Evolutionary conservation across 495 filamentous ascomycete genomes (phyloP).

Genomic region (Pseudomonodictys pantanalensis): DNA sequence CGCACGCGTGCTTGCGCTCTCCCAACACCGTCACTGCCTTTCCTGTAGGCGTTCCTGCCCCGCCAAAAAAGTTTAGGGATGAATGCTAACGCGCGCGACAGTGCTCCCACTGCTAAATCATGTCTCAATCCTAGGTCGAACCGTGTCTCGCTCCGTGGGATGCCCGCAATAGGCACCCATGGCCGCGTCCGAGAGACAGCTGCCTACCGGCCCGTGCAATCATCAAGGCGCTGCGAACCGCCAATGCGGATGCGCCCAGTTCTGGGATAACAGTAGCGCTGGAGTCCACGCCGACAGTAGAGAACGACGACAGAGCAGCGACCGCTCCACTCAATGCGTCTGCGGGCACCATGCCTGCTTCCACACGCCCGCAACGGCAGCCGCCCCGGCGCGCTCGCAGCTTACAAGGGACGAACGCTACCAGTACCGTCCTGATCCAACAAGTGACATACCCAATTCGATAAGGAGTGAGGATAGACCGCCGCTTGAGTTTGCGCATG

Average conservation of each 20-base stretch:
- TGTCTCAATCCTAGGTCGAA: conserved; percentile 23
- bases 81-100: conserved; percentile 16
- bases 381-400: not conserved
- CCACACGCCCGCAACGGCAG: conserved; percentile 40
- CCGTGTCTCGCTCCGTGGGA: conserved; percentile 21
- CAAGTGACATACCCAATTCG: too few relatives aligned
- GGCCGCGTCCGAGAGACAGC: conserved; percentile 21
- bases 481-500: not conserved
- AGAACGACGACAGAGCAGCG: conserved; percentile 34
- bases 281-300: conserved; percentile 33
- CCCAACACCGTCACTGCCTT: not conserved
- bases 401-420: conserved; percentile 8
- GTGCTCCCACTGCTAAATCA: conserved; percentile 9
- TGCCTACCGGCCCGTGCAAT: conserved; percentile 57
- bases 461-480: not conserved
- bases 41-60: conserved; percentile 18
- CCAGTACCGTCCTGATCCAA: not conserved
- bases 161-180: conserved; percentile 28
- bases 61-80: not conserved
- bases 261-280: conserved; percentile 52
- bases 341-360: conserved; percentile 73
- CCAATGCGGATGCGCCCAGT: conserved; percentile 63
- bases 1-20: not conserved
- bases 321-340: conserved; percentile 57
- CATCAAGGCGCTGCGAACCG: conserved; percentile 54